A percentile compares a stretch with the other conserved stretches of the same genome.
phyloP scores from a whole-genome alignment of 768 basidiomycete genomes.

The Lactarius hengduanensis region DNA sequence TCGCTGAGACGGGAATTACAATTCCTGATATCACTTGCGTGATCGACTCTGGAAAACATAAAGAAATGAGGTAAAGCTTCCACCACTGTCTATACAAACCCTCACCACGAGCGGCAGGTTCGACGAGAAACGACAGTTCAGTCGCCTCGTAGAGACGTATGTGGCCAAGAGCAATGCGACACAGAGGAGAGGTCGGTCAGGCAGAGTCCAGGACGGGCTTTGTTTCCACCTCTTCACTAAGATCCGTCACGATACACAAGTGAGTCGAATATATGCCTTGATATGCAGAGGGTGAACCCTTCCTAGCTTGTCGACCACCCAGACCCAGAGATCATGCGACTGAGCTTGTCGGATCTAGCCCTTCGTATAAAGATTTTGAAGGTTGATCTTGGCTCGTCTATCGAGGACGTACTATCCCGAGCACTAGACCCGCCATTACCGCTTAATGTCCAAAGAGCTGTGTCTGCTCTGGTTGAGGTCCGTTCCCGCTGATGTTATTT shows the following conservation, averaged over 20 bases:
- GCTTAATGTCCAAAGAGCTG: slow-evolving; percentile 86
- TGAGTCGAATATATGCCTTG: slow-evolving; percentile 31
- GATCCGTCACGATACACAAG: slow-evolving; percentile 77
- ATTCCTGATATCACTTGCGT: slow-evolving; percentile 98
- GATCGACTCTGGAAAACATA: slow-evolving; percentile 90
- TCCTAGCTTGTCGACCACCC: slow-evolving; percentile 85
- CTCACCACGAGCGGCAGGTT: slow-evolving; percentile 49
- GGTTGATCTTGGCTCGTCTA: slow-evolving; percentile 75
- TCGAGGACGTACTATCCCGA: slow-evolving; percentile 84
- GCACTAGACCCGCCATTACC: slow-evolving; percentile 88
- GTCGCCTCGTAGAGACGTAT: slow-evolving; percentile 86
- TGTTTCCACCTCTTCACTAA: slow-evolving; percentile 97
- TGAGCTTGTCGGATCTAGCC: slow-evolving; percentile 89
- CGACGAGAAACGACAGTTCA: slow-evolving; percentile 96
- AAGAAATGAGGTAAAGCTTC: slow-evolving; percentile 75
- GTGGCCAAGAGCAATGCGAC: slow-evolving; percentile 90
- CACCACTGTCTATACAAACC: slow-evolving; percentile 15
- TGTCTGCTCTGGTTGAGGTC: slow-evolving; percentile 89
- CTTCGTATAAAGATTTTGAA: slow-evolving; percentile 94
- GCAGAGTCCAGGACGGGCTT: slow-evolving; percentile 83
- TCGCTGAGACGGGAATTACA: slow-evolving; percentile 96
- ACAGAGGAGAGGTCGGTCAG: slow-evolving; percentile 86
- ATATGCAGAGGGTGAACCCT: slow-evolving; percentile 9
- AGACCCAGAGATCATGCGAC: slow-evolving; percentile 91
- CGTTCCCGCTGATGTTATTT: slow-evolving; percentile 19